phyloP scores from a whole-genome alignment of 495 filamentous ascomycete species.

The Aspergillus incahuasiensis region DNA sequence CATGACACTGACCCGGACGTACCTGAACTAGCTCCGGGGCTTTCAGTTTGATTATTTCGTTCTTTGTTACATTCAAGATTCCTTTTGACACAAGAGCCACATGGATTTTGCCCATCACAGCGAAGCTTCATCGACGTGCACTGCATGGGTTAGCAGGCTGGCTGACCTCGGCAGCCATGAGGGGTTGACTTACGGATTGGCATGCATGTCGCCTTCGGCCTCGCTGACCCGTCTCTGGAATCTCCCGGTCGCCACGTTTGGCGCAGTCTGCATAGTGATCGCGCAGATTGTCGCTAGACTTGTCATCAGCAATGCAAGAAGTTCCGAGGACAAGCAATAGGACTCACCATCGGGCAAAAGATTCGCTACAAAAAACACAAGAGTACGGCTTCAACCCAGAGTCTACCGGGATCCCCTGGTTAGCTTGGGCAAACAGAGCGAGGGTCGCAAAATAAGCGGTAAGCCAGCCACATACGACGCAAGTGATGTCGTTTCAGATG shows the following conservation, averaged over 20 bases:
- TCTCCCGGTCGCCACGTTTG: conserved; percentile 37
- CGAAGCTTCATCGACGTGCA: conserved; percentile 51
- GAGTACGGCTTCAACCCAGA: conserved; percentile 44
- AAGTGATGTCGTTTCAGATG: conserved; percentile 47
- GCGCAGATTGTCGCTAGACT: conserved; percentile 40
- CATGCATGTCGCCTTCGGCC: conserved; percentile 45
- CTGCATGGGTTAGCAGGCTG: conserved; percentile 19
- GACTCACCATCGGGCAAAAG: conserved; percentile 44
- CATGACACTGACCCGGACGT: conserved; percentile 1
- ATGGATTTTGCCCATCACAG: conserved; percentile 45
- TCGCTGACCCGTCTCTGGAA: conserved; percentile 44
- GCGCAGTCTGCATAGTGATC: conserved; percentile 43
- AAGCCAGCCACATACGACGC: conserved; percentile 32
- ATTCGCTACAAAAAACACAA: conserved; percentile 40
- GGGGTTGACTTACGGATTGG: conserved; percentile 32
- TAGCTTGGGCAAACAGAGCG: conserved; percentile 7
- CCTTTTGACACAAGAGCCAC: conserved; percentile 44
- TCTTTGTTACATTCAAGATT: conserved; percentile 41
- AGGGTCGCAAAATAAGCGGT: neutral
- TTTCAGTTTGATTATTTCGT: conserved; percentile 16
- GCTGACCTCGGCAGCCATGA: neutral
- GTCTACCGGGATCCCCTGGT: conserved; percentile 26
- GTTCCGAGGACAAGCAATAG: neutral
- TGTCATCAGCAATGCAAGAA: neutral
- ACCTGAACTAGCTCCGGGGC: conserved; percentile 18